Conservation (phyloP, 495 filamentous ascomycete species). For the Wilcoxina mikolae region DNA sequence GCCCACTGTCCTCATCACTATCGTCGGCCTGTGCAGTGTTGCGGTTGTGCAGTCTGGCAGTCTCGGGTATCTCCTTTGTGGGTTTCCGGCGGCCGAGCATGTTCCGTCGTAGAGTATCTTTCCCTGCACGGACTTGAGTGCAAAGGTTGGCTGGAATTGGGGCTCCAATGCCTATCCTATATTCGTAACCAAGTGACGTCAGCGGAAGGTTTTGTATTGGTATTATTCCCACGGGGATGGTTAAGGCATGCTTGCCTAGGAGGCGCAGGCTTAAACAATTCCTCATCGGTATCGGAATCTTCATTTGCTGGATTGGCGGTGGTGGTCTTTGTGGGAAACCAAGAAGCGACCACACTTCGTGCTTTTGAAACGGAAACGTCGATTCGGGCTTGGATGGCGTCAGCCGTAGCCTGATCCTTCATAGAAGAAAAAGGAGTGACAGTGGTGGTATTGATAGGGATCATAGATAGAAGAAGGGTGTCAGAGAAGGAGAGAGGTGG, state of each 20-base stretch:
- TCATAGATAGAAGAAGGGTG: neutral
- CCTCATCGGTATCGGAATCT: constrained; percentile 34
- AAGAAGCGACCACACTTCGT: constrained; percentile 35
- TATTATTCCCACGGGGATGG: too few relatives aligned
- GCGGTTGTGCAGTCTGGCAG: constrained; percentile 14
- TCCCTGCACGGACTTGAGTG: constrained; percentile 21
- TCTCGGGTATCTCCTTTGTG: constrained; percentile 20
- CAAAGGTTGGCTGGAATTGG: constrained; percentile 32
- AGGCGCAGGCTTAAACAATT: constrained; percentile 32
- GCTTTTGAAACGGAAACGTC: constrained; percentile 35
- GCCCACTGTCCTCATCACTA: constrained; percentile 42
- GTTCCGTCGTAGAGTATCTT: constrained; percentile 34
- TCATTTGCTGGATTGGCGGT: neutral
- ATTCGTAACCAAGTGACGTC: too few relatives aligned
- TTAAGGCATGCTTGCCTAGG: constrained; percentile 28
- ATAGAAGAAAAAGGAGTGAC: too few relatives aligned
- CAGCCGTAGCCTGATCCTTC: too few relatives aligned
- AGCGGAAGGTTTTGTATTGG: neutral
- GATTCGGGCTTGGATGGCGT: constrained; percentile 34
- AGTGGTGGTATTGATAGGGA: neutral
- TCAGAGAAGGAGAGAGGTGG: neutral
- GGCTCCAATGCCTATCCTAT: constrained; percentile 34
- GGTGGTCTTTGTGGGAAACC: constrained; percentile 29
- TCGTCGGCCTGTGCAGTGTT: constrained; percentile 16
- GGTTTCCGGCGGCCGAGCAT: constrained; percentile 34